Percentiles rank a stretch among this genome's conserved stretches.
Conservation (phyloP, 345 rosid species). For the Bruguiera parviflora region DNA sequence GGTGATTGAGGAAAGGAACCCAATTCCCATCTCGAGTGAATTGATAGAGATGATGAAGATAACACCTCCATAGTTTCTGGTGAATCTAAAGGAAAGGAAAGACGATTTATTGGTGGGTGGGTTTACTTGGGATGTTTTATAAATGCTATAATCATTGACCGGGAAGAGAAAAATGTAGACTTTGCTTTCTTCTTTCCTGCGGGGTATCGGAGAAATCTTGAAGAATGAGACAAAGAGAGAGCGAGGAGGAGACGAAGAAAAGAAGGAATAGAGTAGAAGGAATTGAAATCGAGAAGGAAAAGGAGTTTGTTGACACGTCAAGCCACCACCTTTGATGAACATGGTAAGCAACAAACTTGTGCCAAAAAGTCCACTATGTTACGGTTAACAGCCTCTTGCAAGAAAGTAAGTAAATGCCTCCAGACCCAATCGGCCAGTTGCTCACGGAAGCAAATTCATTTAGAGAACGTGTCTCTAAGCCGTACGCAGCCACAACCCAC, state of each 20-base stretch:
- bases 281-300: neutral
- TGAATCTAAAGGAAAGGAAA: neutral
- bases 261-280: slow-evolving; percentile 15
- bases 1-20: slow-evolving; percentile 20
- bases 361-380: neutral
- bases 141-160: neutral
- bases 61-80: slow-evolving; percentile 45
- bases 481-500: neutral
- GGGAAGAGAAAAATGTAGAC: neutral
- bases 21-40: slow-evolving; percentile 44
- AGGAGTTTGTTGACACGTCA: slow-evolving; percentile 21
- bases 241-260: neutral
- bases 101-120: neutral
- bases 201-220: slow-evolving; percentile 14
- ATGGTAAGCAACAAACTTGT: slow-evolving; percentile 3
- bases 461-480: neutral
- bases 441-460: slow-evolving; percentile 8
- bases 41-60: slow-evolving; percentile 49
- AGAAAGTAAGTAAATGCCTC: neutral
- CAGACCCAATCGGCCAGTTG: neutral
- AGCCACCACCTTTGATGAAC: slow-evolving; percentile 20
- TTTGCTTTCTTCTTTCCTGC: neutral
- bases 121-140: neutral
- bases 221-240: slow-evolving; percentile 2
- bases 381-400: neutral